A percentile compares a stretch with the other conserved stretches of the same genome.
Evolutionary conservation across 2,329 filamentous ascomycete species (phyloP).

Genomic region (Cercospora sesami): DNA sequence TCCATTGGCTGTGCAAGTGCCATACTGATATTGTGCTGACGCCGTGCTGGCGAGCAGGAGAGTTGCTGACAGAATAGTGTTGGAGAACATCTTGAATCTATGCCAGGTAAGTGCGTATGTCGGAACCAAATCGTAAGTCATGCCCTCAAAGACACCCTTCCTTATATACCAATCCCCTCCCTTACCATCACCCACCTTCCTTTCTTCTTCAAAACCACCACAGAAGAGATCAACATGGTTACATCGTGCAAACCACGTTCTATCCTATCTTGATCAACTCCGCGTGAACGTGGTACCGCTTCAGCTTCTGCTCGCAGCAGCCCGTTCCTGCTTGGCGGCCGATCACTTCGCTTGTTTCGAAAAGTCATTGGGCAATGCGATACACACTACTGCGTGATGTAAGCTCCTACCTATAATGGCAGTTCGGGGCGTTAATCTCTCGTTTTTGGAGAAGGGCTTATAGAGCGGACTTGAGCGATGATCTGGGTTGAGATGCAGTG

Average conservation of each 20-base stretch:
- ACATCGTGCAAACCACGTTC: constrained; percentile 6
- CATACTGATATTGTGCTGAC: constrained; percentile 15
- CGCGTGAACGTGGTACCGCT: constrained; percentile 8
- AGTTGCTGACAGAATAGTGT: not conserved
- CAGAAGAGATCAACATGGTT: constrained; percentile 5
- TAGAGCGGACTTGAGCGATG: not conserved
- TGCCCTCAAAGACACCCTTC: not conserved
- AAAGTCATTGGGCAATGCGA: not conserved
- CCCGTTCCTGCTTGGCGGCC: constrained; percentile 9
- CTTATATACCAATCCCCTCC: not conserved
- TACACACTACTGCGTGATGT: not conserved
- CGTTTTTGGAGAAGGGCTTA: not conserved
- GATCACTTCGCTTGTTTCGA: constrained; percentile 4
- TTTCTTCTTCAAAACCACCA: not conserved
- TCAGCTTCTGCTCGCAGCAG: constrained; percentile 1
- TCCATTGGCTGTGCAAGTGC: constrained; percentile 17
- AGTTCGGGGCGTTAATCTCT: not conserved
- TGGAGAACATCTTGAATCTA: not conserved
- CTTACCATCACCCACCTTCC: not conserved
- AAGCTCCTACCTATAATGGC: constrained; percentile 9
- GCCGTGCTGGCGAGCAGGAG: not conserved
- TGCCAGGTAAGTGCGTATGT: not conserved
- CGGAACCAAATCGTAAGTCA: not conserved
- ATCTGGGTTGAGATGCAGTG: not conserved
- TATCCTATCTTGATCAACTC: not conserved